phyloP scores from a whole-genome alignment of 2,329 filamentous ascomycete species.

The Fonsecaea pedrosoi region DNA sequence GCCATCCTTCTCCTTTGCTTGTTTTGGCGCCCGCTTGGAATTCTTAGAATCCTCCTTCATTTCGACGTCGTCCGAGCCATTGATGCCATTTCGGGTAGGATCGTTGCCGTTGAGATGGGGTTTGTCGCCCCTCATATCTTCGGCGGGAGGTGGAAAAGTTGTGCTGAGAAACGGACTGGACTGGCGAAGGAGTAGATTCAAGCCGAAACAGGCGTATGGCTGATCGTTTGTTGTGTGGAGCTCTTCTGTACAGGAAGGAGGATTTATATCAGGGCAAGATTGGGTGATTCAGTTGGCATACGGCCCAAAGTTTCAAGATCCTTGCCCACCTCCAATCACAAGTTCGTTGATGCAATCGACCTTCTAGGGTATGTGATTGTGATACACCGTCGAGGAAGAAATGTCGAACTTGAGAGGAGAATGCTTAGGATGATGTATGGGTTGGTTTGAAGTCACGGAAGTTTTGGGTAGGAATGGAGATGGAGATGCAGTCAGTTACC shows the following conservation, averaged over 20 bases:
- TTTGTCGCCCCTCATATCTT: conserved; percentile 73
- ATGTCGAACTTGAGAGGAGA: conserved; percentile 10
- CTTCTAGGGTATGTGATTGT: conserved; percentile 3
- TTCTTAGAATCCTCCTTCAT: conserved; percentile 70
- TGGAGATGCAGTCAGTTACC: conserved; percentile 4
- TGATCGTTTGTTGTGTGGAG: neutral
- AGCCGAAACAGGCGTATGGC: neutral
- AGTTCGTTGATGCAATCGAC: conserved; percentile 6
- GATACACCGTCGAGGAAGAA: neutral
- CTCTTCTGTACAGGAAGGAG: conserved; percentile 2
- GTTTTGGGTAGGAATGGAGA: conserved; percentile 22
- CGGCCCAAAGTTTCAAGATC: conserved; percentile 8
- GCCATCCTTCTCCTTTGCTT: conserved; percentile 70
- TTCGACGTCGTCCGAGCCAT: conserved; percentile 71
- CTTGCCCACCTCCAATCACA: neutral
- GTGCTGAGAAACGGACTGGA: neutral
- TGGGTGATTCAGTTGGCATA: conserved; percentile 49
- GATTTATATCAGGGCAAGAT: conserved; percentile 56
- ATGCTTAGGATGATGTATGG: conserved; percentile 30
- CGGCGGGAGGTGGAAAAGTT: conserved; percentile 1
- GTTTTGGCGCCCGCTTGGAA: conserved; percentile 62
- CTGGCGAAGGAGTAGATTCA: neutral
- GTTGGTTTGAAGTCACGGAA: conserved; percentile 12
- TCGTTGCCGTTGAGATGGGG: conserved; percentile 71
- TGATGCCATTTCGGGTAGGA: conserved; percentile 70